Evolutionary conservation across 176 grass and related monocot genomes (phyloP), one percentile per base, ranked within the genome.

Genomic region (Bonia amplexicaulis): DNA sequence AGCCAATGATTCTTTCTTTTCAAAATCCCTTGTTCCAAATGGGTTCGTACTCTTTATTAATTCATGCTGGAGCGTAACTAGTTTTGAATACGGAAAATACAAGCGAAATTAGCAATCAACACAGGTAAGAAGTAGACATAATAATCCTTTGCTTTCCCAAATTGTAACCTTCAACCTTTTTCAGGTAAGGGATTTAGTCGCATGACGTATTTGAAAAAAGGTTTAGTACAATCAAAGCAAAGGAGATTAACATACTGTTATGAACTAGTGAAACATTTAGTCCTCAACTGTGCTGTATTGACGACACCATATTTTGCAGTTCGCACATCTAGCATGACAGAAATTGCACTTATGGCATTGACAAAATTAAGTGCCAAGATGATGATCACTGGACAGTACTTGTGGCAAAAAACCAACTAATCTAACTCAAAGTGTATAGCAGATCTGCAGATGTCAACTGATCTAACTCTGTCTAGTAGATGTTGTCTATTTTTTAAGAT

Each of bases 401-500:
- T 70, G 6, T 9, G 61, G 54, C 6, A 70, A 39, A 58, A 48
- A 72, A 75, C 51, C 8, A 40, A 23, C 15, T 59, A 64, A 63
- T 31, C 37, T 12, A 49, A 67, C 26, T 66, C 61, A 52, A 16
- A 37, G 71, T 26, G 17, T 49, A 20, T 64, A 60, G 6, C 9
- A 47, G 6, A 73, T 58, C 35, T 37, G 35, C 35, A 37, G 35
- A 37, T 37, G 35, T 37, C 6, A 33, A 22, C 17, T 55, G 51
- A 60, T 27, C 31, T 7, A 26, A 64, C 23, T 64, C 68, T 31
- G 22, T 44, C 33, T 67, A 53, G 7, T 5, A 51, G 5, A 75
- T 62, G 12, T 6, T 3, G n/a, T 26, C 88, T 90, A 79, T 74
- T 81, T 92, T 37, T 93, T 89, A 14, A 98, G n/a, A 52, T 81